phyloP scores from a whole-genome alignment of 78 protist genomes.

The Protostelium mycophagum region DNA sequence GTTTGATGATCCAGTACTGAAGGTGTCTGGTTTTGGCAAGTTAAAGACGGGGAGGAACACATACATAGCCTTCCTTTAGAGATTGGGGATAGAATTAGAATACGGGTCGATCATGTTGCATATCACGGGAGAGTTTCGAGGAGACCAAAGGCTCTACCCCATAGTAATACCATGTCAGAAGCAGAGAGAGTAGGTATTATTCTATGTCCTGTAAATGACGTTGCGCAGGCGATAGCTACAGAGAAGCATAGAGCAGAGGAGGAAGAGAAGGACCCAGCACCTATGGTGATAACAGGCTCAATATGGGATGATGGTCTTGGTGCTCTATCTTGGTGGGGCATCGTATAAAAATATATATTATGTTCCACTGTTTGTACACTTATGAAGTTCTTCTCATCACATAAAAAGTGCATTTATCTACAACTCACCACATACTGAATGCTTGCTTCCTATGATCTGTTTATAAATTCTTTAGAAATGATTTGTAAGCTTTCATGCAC shows the following conservation, averaged over 20 bases:
- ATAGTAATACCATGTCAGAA: too few species aligned
- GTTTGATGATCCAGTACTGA: not conserved
- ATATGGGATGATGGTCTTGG: not conserved
- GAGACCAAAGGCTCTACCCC: too few species aligned
- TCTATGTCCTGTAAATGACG: not conserved
- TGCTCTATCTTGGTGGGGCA: not conserved
- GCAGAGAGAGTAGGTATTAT: not conserved
- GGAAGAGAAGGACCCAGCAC: not conserved
- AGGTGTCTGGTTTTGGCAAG: not conserved
- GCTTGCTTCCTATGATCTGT: too few species aligned
- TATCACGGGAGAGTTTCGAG: not conserved
- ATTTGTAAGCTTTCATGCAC: too few species aligned
- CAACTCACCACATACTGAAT: too few species aligned
- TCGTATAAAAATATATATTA: too few species aligned
- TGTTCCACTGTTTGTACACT: too few species aligned
- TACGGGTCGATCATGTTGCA: not conserved
- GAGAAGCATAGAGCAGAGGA: not conserved
- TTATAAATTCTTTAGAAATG: too few species aligned
- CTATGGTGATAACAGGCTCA: not conserved
- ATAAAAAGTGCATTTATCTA: too few species aligned
- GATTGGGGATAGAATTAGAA: not conserved
- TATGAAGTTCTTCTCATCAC: too few species aligned
- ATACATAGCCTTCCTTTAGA: not conserved
- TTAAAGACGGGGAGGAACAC: too few species aligned
- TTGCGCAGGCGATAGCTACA: not conserved